phyloP scores from a whole-genome alignment of 2,329 filamentous ascomycete genomes.

The Paraconiothyrium brasiliense region DNA sequence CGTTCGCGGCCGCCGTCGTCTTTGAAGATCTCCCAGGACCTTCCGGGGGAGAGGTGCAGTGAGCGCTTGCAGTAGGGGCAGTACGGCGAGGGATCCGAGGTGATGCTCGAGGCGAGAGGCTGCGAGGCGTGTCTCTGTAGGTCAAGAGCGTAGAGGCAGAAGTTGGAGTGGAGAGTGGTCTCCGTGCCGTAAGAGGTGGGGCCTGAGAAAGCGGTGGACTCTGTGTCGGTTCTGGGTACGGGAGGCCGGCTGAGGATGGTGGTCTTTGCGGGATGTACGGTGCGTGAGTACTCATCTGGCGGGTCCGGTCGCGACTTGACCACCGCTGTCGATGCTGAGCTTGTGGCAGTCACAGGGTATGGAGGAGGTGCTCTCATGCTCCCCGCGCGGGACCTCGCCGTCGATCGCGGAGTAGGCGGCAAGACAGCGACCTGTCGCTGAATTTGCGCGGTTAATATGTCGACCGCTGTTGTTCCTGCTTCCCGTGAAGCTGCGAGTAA shows the following conservation, averaged over 20 bases:
- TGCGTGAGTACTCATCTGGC: conserved; percentile 2
- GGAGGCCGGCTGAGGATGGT: conserved; percentile 35
- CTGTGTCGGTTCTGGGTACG: conserved; percentile 28
- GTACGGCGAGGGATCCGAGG: conserved; percentile 32
- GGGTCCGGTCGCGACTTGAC: conserved; percentile 32
- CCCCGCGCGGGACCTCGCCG: conserved; percentile 20
- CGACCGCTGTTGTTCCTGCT: conserved; percentile 39
- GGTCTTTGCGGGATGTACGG: conserved; percentile 32
- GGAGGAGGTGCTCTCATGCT: conserved; percentile 19
- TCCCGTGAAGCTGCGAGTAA: conserved; percentile 42
- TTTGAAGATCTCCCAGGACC: conserved; percentile 48
- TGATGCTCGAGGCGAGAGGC: conserved; percentile 37
- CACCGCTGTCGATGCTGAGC: conserved; percentile 36
- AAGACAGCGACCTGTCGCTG: conserved; percentile 34
- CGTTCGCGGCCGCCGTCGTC: conserved; percentile 41
- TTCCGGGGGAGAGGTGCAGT: conserved; percentile 44
- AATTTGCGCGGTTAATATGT: conserved; percentile 38
- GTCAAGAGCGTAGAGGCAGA: conserved; percentile 44
- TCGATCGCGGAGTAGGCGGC: conserved; percentile 28
- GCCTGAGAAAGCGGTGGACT: conserved; percentile 36
- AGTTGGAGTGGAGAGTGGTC: conserved; percentile 31
- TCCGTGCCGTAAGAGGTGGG: conserved; percentile 32
- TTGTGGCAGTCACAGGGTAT: conserved; percentile 26
- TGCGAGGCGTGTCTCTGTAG: conserved; percentile 42
- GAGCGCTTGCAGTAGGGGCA: conserved; percentile 44